A percentile compares a stretch with the other conserved stretches of the same genome.
Evolutionary conservation across 129 eudicot genomes (phyloP).

Genomic region (Helianthus tuberosus): DNA sequence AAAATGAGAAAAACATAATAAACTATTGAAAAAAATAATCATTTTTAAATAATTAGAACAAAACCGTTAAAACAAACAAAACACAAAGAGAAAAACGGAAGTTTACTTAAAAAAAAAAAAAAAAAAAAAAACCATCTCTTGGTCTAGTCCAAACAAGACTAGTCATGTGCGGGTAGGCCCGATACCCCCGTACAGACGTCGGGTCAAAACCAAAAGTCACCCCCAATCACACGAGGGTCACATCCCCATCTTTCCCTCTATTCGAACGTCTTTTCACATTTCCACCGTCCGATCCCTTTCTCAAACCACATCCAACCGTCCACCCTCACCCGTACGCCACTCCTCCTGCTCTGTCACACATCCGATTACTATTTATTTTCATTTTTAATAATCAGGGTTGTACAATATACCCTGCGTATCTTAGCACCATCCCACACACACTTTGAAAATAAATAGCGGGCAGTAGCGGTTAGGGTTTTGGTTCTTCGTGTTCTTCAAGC

Average conservation of each 20-base stretch:
- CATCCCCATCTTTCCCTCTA: constrained; percentile 1
- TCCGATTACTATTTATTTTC: background rate
- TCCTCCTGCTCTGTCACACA: constrained; percentile 20
- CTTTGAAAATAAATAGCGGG: constrained; percentile 46
- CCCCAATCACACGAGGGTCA: constrained; percentile 35
- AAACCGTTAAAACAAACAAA: too few relatives aligned
- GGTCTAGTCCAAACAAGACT: background rate
- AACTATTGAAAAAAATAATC: too few relatives aligned
- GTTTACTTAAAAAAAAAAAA: too few relatives aligned
- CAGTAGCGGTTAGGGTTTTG: constrained; percentile 41
- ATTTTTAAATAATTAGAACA: too few relatives aligned
- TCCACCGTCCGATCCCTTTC: constrained; percentile 25
- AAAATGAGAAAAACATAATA: too few relatives aligned
- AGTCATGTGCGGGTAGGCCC: constrained; percentile 4
- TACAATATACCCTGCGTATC: constrained; percentile 35
- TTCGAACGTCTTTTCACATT: constrained; percentile 26
- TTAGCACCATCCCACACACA: constrained; percentile 29
- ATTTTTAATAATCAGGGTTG: background rate
- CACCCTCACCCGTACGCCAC: constrained; percentile 11
- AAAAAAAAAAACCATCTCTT: too few relatives aligned
- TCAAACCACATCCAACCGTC: constrained; percentile 32
- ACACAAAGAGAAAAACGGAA: too few relatives aligned
- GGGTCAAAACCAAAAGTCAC: constrained; percentile 16
- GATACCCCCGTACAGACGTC: constrained; percentile 15
- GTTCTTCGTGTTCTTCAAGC: background rate